Evolutionary conservation across 1,284 basidiomycete species (phyloP).

Genomic region (Pseudozyma thailandica): DNA sequence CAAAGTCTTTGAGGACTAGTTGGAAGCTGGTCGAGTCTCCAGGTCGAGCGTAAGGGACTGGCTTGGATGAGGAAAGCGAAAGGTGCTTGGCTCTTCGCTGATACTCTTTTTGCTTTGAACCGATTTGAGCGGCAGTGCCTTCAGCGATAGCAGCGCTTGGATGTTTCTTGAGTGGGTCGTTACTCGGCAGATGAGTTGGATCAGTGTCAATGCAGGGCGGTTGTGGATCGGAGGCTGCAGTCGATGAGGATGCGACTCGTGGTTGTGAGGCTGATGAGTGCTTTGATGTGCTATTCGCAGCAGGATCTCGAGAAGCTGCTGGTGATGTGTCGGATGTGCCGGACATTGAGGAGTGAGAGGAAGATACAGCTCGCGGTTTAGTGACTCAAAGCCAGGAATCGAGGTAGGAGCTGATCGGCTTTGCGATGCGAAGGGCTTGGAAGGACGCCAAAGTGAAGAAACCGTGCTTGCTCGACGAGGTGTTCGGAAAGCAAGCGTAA

Average conservation of each 20-base stretch:
- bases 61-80: constrained; percentile 22
- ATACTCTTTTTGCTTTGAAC: constrained; percentile 37
- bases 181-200: constrained; percentile 25
- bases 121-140: constrained; percentile 33
- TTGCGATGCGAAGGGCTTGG: too few species aligned
- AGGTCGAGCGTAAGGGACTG: constrained; percentile 34
- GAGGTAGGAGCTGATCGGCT: constrained; percentile 2
- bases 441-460: too few species aligned
- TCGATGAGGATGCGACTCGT: not conserved
- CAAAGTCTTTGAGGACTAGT: constrained; percentile 51
- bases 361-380: not conserved
- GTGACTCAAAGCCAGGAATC: not conserved
- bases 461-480: too few species aligned
- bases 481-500: not conserved
- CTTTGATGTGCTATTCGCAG: constrained; percentile 1
- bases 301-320: constrained; percentile 26
- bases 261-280: constrained; percentile 11
- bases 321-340: constrained; percentile 22
- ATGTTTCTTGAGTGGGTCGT: constrained; percentile 31
- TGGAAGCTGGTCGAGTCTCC: constrained; percentile 45
- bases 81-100: constrained; percentile 45
- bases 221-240: constrained; percentile 3
- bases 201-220: constrained; percentile 30
- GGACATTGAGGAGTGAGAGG: constrained; percentile 28
- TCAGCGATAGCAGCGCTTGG: constrained; percentile 29